Evolutionary conservation across 2,329 filamentous ascomycete species (phyloP), one percentile per base, ranked within the genome.

Genomic region (Chaetothyriales sp.): DNA sequence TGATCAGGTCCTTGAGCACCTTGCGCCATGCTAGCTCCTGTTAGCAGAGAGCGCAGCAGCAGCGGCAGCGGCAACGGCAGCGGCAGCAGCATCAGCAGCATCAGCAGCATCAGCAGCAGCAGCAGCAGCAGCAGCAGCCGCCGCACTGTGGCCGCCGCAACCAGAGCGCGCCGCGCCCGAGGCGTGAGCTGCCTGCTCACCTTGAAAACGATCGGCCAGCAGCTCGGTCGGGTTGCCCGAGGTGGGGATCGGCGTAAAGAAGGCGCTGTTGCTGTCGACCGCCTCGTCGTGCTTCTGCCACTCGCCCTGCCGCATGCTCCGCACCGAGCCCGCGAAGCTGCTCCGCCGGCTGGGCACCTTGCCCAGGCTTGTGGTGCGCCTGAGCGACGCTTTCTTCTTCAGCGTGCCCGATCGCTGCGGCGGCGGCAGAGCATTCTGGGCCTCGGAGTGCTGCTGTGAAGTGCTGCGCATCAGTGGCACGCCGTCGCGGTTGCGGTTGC

Each of bases 1-100:
- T 73, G 59, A 97, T 95, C 45, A 97, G 76, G 60, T 95, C 89
- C 67, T 97, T 97, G 50, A 98, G 77, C 13, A 95, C 78, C 72
- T 94, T 95, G 62, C 92, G 81, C 92, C 92, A 98, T 49, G 86
- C 89, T 94, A 57, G 7, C 33, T 40, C 33, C 10, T 2, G 33
- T 40, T 40, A 40, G 33, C 33, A 40, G 15, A 40, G n/a, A n/a
- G n/a, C n/a, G n/a, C n/a, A n/a, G n/a, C n/a, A n/a, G n/a, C n/a
- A n/a, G n/a, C n/a, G n/a, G n/a, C n/a, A n/a, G n/a, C n/a, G n/a
- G n/a, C n/a, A n/a, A n/a, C n/a, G n/a, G n/a, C n/a, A n/a, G n/a
- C n/a, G n/a, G n/a, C n/a, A n/a, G n/a, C n/a, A n/a, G n/a, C n/a
- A n/a, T n/a, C n/a, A n/a, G n/a, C n/a, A n/a, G n/a, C n/a, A n/a